Base-by-base conservation (phyloP, 768 basidiomycete species). In the Agrocybe praecox region DNA sequence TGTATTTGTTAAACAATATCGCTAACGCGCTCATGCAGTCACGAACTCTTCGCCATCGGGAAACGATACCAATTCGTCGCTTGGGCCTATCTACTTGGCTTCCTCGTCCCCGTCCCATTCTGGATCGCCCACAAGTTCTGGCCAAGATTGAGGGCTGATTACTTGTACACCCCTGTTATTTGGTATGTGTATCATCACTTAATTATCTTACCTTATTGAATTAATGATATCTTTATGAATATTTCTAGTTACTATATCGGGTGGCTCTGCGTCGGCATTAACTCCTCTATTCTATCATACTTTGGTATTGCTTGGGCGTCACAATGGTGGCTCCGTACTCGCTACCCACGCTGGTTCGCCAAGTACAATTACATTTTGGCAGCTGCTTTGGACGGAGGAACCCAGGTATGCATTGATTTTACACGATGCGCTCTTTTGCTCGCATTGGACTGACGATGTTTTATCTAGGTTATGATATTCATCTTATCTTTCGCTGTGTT, bases 21-120 rank as follows among this genome's bases (percentile, higher is more conserved):
- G 26, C 26, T 46, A 52, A 6, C 42, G 44, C n/a, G 26, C 36
- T 42, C 32, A 34, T 45, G 22, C 12, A 76, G 76, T 51, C 76
- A 80, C 48, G 65, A 78, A 46, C 67, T 79, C 12, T 80, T 78
- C 49, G 73, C 76, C 11, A 66, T 73, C 17, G 75, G 75, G n/a
- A 69, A 75, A 48, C 67, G 76, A 17, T 83, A 83, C 67, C 73
- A 80, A 52, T 80, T 80, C 68, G 80, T 82, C 40, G 74, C 81
- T 1, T 76, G 74, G 72, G 74, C 74, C 1, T 80, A 80, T 60
- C 46, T 79, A 22, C 62, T 82, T 49, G 82, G 82, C 9, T 76
- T 85, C 55, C 66, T 76, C 42, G 74, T 81, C 2, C 83, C 83
- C 1, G 62, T 85, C 36, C 82, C 82, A 1, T 83, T 83, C 76